Percentiles rank a stretch among this genome's conserved stretches.
Evolutionary conservation across 768 basidiomycete genomes (phyloP).

Genomic region (Tephrocybe sp.): DNA sequence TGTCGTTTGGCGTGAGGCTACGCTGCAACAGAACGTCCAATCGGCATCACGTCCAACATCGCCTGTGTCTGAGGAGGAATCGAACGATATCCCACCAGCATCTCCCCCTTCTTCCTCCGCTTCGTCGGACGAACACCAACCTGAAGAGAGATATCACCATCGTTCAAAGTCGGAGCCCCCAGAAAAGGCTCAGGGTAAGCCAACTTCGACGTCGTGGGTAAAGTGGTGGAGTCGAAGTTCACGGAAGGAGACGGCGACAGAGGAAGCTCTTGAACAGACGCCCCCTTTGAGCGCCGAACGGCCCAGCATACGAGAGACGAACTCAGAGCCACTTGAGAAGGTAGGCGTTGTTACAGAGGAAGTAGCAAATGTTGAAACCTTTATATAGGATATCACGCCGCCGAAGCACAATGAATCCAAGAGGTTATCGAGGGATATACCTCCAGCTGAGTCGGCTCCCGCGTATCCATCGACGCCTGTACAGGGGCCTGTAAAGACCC

Average conservation of each 20-base stretch:
- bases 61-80: conserved; percentile 32
- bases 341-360: conserved; percentile 8
- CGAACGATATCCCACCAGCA: conserved; percentile 20
- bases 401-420: background rate
- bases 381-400: conserved; percentile 1
- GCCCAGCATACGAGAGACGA: conserved; percentile 19
- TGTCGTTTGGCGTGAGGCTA: conserved; percentile 59
- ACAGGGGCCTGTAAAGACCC: conserved; percentile 25
- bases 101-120: conserved; percentile 25
- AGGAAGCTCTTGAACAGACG: background rate
- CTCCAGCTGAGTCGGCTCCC: conserved; percentile 35
- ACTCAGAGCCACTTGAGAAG: conserved; percentile 25
- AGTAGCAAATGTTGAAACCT: background rate
- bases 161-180: conserved; percentile 42
- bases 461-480: conserved; percentile 47
- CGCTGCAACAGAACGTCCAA: conserved; percentile 26
- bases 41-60: conserved; percentile 34
- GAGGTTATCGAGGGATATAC: conserved; percentile 17
- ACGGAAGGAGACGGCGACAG: conserved; percentile 26
- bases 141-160: conserved; percentile 23
- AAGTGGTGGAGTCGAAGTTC: conserved; percentile 80
- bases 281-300: conserved; percentile 9
- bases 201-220: conserved; percentile 70
- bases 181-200: conserved; percentile 31
- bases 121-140: conserved; percentile 18